A percentile compares a stretch with the other conserved stretches of the same genome.
Evolutionary conservation across 257 asterid species (phyloP).

Genomic region (Primulina huaijiensis): DNA sequence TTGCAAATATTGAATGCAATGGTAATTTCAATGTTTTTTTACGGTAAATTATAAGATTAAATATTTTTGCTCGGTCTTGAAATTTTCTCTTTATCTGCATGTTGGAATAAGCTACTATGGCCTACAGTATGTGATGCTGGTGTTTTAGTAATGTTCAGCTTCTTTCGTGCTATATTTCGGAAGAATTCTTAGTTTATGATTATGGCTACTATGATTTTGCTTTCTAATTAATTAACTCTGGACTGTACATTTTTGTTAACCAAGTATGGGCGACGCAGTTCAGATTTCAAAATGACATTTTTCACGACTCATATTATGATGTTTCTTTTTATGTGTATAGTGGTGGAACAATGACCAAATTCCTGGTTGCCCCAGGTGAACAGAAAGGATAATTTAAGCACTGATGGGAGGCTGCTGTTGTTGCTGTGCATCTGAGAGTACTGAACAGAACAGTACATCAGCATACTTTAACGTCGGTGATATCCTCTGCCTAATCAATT

Average conservation of each 20-base stretch:
- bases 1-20: not conserved
- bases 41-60: too few relatives aligned
- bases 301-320: conserved; percentile 1
- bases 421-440: conserved; percentile 62
- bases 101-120: not conserved
- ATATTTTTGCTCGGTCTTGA: not conserved
- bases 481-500: conserved; percentile 18
- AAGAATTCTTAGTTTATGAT: not conserved
- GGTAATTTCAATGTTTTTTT: not conserved
- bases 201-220: conserved; percentile 6
- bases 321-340: conserved; percentile 27
- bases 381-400: conserved; percentile 31
- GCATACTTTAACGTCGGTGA: conserved; percentile 58
- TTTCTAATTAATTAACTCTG: not conserved
- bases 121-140: not conserved
- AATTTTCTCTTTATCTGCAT: conserved; percentile 1
- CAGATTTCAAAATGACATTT: conserved; percentile 9
- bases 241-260: not conserved
- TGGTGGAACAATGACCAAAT: conserved; percentile 47
- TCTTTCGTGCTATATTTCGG: not conserved
- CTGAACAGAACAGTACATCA: conserved; percentile 44
- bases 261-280: not conserved
- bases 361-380: conserved; percentile 39
- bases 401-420: conserved; percentile 83
- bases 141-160: not conserved